Conservation (phyloP, 306 rosid genomes). For the Medicago ruthenica region DNA sequence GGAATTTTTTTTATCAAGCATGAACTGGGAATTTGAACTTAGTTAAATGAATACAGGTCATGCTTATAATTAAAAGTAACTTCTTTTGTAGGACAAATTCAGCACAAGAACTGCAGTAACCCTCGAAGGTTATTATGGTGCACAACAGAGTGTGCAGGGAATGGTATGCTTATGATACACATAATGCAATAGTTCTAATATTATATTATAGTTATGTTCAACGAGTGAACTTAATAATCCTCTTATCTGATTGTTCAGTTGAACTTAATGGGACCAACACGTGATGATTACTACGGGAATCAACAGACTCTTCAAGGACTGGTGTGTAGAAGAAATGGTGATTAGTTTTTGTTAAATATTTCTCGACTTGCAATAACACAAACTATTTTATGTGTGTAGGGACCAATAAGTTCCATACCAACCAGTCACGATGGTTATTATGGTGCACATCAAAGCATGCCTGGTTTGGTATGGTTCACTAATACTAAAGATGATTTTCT, state of each 20-base stretch:
- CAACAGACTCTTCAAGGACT: constrained; percentile 91
- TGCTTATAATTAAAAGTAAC: constrained; percentile 32
- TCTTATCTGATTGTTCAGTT: constrained; percentile 62
- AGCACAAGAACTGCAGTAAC: constrained; percentile 79
- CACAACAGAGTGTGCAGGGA: constrained; percentile 86
- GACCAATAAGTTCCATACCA: constrained; percentile 87
- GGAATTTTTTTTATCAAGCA: constrained; percentile 10
- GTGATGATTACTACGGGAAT: constrained; percentile 88
- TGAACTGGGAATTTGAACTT: constrained; percentile 29
- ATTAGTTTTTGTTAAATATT: constrained; percentile 16
- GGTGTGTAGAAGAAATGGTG: constrained; percentile 57
- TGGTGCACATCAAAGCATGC: constrained; percentile 83
- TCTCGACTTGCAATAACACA: constrained; percentile 33
- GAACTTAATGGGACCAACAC: constrained; percentile 95
- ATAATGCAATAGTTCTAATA: constrained; percentile 28
- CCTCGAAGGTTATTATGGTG: constrained; percentile 83
- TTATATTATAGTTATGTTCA: constrained; percentile 31
- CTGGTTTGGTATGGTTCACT: constrained; percentile 78
- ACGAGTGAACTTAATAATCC: constrained; percentile 1
- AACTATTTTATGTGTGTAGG: constrained; percentile 59
- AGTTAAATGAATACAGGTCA: constrained; percentile 22
- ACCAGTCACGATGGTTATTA: constrained; percentile 89
- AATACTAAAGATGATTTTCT: constrained; percentile 35
- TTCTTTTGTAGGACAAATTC: constrained; percentile 78
- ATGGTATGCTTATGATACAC: constrained; percentile 66